phyloP scores from a whole-genome alignment of 2,329 filamentous ascomycete genomes.

The Hansfordia pulvinata region DNA sequence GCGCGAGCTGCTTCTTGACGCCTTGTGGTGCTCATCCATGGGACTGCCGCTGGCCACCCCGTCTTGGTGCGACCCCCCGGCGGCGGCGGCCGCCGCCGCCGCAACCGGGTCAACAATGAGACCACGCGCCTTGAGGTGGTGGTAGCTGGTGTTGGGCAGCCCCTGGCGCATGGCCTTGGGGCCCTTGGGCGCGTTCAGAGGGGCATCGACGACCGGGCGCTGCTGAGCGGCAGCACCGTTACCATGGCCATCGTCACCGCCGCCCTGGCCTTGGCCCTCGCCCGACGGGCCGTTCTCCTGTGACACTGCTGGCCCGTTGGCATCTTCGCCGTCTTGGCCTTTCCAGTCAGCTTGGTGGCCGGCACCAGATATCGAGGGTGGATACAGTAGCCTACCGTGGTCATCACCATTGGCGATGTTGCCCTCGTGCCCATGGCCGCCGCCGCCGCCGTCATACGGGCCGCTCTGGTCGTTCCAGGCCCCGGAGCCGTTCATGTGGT shows the following conservation, averaged over 20 bases:
- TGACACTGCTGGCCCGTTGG: too few relatives aligned
- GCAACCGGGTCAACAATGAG: too few relatives aligned
- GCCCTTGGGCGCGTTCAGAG: conserved; percentile 71
- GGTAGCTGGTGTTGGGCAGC: conserved; percentile 66
- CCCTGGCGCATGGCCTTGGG: conserved; percentile 92
- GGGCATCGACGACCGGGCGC: conserved; percentile 24
- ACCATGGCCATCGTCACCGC: conserved; percentile 11
- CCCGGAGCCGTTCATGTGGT: conserved; percentile 11
- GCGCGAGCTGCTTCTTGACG: too few relatives aligned
- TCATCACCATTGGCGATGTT: background rate
- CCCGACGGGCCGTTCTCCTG: too few relatives aligned
- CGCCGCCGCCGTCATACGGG: conserved; percentile 7
- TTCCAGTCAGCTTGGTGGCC: too few relatives aligned
- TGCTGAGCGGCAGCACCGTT: conserved; percentile 9
- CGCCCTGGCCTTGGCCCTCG: conserved; percentile 5
- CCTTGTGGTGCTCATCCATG: too few relatives aligned
- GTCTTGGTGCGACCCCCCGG: too few relatives aligned
- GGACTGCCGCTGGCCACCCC: too few relatives aligned
- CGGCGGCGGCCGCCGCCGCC: too few relatives aligned
- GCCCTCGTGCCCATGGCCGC: background rate
- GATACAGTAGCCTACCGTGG: too few relatives aligned
- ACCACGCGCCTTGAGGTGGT: conserved; percentile 44
- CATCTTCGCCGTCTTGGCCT: background rate
- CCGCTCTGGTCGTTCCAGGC: conserved; percentile 12
- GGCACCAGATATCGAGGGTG: too few relatives aligned